Base-by-base conservation (phyloP, 1,139 yeast genomes). In the Protomyces inundatus region DNA sequence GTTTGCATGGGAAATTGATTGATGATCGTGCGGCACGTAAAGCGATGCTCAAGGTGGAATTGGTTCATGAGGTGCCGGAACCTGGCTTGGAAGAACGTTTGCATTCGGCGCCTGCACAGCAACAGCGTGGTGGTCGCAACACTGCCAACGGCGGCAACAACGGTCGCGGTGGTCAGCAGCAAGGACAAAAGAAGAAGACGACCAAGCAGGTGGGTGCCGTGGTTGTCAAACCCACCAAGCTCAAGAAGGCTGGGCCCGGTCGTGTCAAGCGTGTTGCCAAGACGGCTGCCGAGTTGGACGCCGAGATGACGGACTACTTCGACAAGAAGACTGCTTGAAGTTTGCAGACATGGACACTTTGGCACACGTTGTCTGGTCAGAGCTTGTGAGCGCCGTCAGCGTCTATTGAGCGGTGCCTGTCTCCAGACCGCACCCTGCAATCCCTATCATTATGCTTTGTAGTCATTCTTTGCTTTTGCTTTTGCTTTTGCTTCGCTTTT, bases 271-370 rank as follows among this genome's bases (percentile, higher is more conserved):
- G 71, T 45, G 68, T 82, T 68, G 86, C 85, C 81, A 88, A 87
- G 79, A 84, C 93, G 57, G 83, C 91, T 67, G 98, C 89, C 75
- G 88, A 89, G 76, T 83, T 91, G 72, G 98, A 93, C 76, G 90
- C 88, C 74, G 95, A 88, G 77, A 87, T 89, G 93, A 85, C 90
- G 68, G 95, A 86, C 72, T 86, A 86, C 76, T 86, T 86, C 54
- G 69, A 63, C 30, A 62, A 64, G 52, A 63, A 63, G 54, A 42
- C 30, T 14, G 48, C 48, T 42, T 42, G 23, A 16, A 16, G 9
- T 23, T 2, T 23, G 23, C 23, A 23, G 23, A 23, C 23, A 23
- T 23, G 23, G 23, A 23, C 23, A 23, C 23, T 23, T 23, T 23
- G 23, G 23, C 23, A 23, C 1, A 23, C 23, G 23, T 23, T 23